These are phyloP conservation scores for Sordaria brevicollis DNA, from an alignment of 495 filamentous ascomycete genomes.

Conservation along the genomic window DNA sequence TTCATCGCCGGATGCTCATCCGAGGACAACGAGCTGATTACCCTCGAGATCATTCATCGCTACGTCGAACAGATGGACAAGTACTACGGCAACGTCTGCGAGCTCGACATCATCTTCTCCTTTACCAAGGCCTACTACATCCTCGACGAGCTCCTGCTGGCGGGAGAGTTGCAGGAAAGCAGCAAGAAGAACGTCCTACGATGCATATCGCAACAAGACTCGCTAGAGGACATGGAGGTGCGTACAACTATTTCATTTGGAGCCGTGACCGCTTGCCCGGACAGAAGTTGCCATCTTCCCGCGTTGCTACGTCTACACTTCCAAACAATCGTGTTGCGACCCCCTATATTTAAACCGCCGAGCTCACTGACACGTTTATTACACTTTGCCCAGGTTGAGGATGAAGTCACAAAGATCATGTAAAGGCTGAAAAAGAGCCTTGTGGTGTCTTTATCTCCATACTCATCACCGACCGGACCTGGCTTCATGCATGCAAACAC, in stretches of 20 bases:
- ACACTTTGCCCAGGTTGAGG: constrained; percentile 68
- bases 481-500: neutral
- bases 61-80: constrained; percentile 99
- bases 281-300: constrained; percentile 1
- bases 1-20: constrained; percentile 96
- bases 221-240: constrained; percentile 95
- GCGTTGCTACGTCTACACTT: neutral
- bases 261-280: neutral
- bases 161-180: constrained; percentile 96
- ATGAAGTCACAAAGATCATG: constrained; percentile 94
- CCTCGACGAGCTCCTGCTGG: constrained; percentile 90
- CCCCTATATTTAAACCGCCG: neutral
- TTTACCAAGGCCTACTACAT: constrained; percentile 92
- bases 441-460: constrained; percentile 7
- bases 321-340: neutral
- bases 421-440: constrained; percentile 40
- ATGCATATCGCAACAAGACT: constrained; percentile 90
- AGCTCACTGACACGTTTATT: constrained; percentile 46
- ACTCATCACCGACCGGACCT: neutral
- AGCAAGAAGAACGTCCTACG: constrained; percentile 97
- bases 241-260: constrained; percentile 29
- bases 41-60: constrained; percentile 94
- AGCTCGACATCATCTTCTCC: constrained; percentile 97
- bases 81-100: constrained; percentile 99
- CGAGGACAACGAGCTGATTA: constrained; percentile 95